Conservation (phyloP, 2,329 filamentous ascomycete genomes). For the Scopulariopsis brevicaulis region DNA sequence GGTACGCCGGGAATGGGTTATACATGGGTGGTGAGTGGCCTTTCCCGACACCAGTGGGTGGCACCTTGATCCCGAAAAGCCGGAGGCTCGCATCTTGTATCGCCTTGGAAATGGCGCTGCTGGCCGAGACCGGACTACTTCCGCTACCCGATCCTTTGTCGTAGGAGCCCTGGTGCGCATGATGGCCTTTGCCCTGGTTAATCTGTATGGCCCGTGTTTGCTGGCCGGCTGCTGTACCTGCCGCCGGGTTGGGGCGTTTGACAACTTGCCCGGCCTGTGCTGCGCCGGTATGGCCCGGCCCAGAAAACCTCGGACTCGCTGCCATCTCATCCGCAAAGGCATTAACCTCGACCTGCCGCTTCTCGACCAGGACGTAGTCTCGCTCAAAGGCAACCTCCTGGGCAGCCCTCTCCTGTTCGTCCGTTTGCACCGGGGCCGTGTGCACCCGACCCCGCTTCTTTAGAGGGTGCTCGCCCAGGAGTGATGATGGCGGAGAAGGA, state of each 20-base stretch:
- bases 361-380: slow-evolving; percentile 94
- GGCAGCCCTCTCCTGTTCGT: slow-evolving; percentile 55
- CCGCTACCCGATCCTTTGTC: slow-evolving; percentile 53
- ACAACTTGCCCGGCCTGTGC: slow-evolving; percentile 52
- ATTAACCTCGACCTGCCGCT: slow-evolving; percentile 90
- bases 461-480: slow-evolving; percentile 20
- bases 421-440: slow-evolving; percentile 27
- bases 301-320: slow-evolving; percentile 55
- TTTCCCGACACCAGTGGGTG: slow-evolving; percentile 50
- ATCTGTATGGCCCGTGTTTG: slow-evolving; percentile 66
- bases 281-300: slow-evolving; percentile 12
- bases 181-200: slow-evolving; percentile 55
- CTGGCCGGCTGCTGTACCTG: slow-evolving; percentile 49
- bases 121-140: slow-evolving; percentile 53
- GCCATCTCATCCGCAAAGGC: slow-evolving; percentile 93
- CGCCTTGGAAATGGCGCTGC: slow-evolving; percentile 87
- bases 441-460: slow-evolving; percentile 15
- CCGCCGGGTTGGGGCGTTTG: slow-evolving; percentile 54
- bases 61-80: slow-evolving; percentile 60
- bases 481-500: slow-evolving; percentile 12
- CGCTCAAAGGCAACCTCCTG: slow-evolving; percentile 85
- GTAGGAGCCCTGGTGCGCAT: slow-evolving; percentile 69
- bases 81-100: slow-evolving; percentile 82
- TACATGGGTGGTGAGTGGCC: slow-evolving; percentile 67
- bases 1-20: slow-evolving; percentile 76